A percentile compares a stretch with the other conserved stretches of the same genome.
Conservation (phyloP, 2,329 filamentous ascomycete genomes). For the Teratosphaeria destructans region DNA sequence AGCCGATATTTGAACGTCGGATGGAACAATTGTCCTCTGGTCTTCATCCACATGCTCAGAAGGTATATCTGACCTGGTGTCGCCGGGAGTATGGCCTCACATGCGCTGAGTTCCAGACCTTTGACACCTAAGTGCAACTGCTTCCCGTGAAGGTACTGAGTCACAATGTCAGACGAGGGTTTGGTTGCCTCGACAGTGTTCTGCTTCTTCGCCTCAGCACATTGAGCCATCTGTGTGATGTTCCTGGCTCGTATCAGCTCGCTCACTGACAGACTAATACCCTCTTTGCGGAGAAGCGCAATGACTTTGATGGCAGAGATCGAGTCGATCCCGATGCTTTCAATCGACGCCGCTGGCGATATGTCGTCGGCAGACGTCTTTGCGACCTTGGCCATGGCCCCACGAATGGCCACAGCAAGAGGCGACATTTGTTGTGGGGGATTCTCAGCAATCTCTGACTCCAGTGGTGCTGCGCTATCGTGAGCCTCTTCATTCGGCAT, state of each 20-base stretch:
- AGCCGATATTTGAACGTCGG: slow-evolving; percentile 58
- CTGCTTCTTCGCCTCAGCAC: slow-evolving; percentile 11
- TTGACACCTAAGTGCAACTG: slow-evolving; percentile 29
- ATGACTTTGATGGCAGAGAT: slow-evolving; percentile 83
- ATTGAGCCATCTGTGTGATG: slow-evolving; percentile 51
- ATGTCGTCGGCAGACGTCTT: slow-evolving; percentile 50
- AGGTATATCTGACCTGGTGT: slow-evolving; percentile 73
- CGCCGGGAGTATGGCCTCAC: slow-evolving; percentile 52
- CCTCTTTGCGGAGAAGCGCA: slow-evolving; percentile 54
- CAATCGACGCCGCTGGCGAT: slow-evolving; percentile 53
- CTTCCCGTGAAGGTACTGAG: slow-evolving; percentile 25
- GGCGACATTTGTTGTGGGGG: slow-evolving; percentile 3
- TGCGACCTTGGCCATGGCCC: slow-evolving; percentile 47
- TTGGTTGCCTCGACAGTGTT: background rate
- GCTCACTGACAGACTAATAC: slow-evolving; percentile 55
- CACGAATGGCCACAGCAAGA: slow-evolving; percentile 26
- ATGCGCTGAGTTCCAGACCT: background rate
- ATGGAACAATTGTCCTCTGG: slow-evolving; percentile 58
- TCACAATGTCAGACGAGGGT: slow-evolving; percentile 9
- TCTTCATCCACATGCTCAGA: slow-evolving; percentile 64
- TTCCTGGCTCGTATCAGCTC: slow-evolving; percentile 59
- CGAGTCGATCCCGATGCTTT: slow-evolving; percentile 80
- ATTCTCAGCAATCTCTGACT: background rate
- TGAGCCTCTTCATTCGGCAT: background rate
- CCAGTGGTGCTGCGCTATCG: background rate